Base-by-base conservation (phyloP, 805 yeast species). In the Starmerella apis region DNA sequence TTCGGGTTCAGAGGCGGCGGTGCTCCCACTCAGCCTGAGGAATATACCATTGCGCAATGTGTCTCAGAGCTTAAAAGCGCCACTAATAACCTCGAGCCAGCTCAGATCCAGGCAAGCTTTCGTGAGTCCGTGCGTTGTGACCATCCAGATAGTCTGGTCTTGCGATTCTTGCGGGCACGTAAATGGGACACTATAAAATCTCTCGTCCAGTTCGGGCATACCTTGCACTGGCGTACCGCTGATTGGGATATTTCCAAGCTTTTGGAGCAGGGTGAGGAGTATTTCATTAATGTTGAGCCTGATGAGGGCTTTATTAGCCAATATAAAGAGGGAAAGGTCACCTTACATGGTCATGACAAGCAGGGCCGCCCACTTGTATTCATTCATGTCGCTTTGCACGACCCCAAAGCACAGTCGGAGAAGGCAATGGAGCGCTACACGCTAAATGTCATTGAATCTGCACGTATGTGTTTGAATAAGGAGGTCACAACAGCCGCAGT, bases 151-250 rank as follows among this genome's bases (percentile, higher is more conserved):
- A 81, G 83, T 59, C 66, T 81, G 57, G 46, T 86, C 27, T 71
- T 88, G 61, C 75, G 94, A 60, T 88, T 82, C 60, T 67, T 85
- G 23, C 74, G 95, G 58, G 96, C 96, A 33, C 79, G 96, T 67
- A 86, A 86, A 67, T 86, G 86, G 81, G 78, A 83, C 56, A 72
- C 80, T 20, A 81, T 78, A 57, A 77, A 79, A 60, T 73, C 86
- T 0, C 63, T 84, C 50, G 69, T 71, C 19, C 86, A 87, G 94
- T 61, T 86, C 46, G 72, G 81, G n/a, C 71, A 75, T 54, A 80
- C 94, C 5, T 64, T 86, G 57, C 71, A 75, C 54, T 88, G 96
- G 95, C 78, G 96, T 62, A 55, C 70, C 14, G 71, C 73, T 37
- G 83, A 77, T 54, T 72, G 73, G 49, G 69, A 77, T 7, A 79